Evolutionary conservation across 1,284 basidiomycete genomes (phyloP).

Genomic region (Naganishia liquefaciens): DNA sequence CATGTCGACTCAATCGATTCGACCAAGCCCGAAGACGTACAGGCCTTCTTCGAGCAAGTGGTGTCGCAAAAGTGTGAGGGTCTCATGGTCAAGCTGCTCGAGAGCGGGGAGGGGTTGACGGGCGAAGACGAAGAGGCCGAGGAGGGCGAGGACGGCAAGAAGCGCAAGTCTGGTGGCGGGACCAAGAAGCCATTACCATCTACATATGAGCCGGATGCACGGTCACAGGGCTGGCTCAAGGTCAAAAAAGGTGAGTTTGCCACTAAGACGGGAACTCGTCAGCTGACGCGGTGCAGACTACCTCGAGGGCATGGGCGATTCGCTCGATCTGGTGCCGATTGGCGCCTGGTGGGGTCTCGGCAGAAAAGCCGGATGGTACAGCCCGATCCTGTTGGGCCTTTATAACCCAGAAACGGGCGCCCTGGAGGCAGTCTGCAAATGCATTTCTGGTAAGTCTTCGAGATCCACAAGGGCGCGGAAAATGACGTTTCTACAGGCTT

Average conservation of each 20-base stretch:
- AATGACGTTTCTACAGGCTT: slow-evolving; percentile 63
- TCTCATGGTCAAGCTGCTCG: slow-evolving; percentile 83
- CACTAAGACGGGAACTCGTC: slow-evolving; percentile 35
- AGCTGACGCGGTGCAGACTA: slow-evolving; percentile 54
- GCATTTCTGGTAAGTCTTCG: slow-evolving; percentile 48
- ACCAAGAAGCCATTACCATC: slow-evolving; percentile 74
- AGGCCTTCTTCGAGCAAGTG: slow-evolving; percentile 76
- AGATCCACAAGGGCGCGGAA: slow-evolving; percentile 58
- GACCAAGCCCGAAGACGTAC: slow-evolving; percentile 63
- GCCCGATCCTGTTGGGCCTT: slow-evolving; percentile 78
- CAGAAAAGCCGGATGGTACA: slow-evolving; percentile 91
- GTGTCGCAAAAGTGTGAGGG: slow-evolving; percentile 85
- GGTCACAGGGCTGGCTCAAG: slow-evolving; percentile 69
- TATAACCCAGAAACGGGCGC: slow-evolving; percentile 71
- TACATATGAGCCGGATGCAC: slow-evolving; percentile 80
- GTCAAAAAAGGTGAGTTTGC: slow-evolving; percentile 65
- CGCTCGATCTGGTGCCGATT: slow-evolving; percentile 65
- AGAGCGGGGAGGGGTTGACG: slow-evolving; percentile 49
- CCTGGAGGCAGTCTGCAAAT: slow-evolving; percentile 82
- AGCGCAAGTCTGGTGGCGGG: slow-evolving; percentile 35
- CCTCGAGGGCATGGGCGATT: slow-evolving; percentile 57
- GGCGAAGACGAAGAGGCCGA: slow-evolving; percentile 47
- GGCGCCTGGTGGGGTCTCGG: slow-evolving; percentile 91
- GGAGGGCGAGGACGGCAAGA: slow-evolving; percentile 38
- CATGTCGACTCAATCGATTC: slow-evolving; percentile 78